A percentile compares a stretch with the other conserved stretches of the same genome.
phyloP scores from a whole-genome alignment of 1,139 yeast genomes.

The Entelexis sorbosivorans region DNA sequence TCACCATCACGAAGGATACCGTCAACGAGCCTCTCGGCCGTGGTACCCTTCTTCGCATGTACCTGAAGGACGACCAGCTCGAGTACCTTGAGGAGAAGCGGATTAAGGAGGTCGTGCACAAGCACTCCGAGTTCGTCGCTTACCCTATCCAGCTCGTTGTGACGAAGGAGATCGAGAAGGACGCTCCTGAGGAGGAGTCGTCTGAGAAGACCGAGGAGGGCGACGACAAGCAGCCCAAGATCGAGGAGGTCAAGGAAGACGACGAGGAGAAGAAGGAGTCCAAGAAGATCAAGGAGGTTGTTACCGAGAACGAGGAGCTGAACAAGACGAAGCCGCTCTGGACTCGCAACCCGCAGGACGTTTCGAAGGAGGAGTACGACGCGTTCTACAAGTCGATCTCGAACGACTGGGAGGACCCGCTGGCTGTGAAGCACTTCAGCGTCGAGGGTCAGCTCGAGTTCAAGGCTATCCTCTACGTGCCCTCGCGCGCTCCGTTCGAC shows the following conservation, averaged over 20 bases:
- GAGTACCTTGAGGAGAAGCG: conserved; percentile 99
- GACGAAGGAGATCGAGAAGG: conserved; percentile 97
- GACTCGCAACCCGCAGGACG: conserved; percentile 98
- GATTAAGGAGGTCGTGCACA: conserved; percentile 98
- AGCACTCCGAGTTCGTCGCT: conserved; percentile 98
- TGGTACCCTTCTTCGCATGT: conserved; percentile 92
- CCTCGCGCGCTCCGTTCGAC: conserved; percentile 99
- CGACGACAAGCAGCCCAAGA: conserved; percentile 56
- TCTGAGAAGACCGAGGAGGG: conserved; percentile 48
- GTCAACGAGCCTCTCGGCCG: conserved; percentile 76
- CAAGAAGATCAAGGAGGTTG: conserved; percentile 77
- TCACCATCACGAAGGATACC: conserved; percentile 80
- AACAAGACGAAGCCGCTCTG: conserved; percentile 99
- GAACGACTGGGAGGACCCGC: conserved; percentile 99
- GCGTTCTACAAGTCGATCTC: conserved; percentile 99
- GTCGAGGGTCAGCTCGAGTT: conserved; percentile 99
- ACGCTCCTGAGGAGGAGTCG: conserved; percentile 64
- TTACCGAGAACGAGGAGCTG: conserved; percentile 87
- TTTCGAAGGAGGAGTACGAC: conserved; percentile 96
- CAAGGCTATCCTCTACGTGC: conserved; percentile 94
- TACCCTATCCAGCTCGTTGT: conserved; percentile 98
- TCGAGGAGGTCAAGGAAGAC: conserved; percentile 59
- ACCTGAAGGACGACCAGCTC: conserved; percentile 97
- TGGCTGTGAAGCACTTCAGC: conserved; percentile 98
- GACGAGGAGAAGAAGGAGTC: conserved; percentile 55